phyloP scores from a whole-genome alignment of 1,284 basidiomycete species.

The Rhodotorula sp. region DNA sequence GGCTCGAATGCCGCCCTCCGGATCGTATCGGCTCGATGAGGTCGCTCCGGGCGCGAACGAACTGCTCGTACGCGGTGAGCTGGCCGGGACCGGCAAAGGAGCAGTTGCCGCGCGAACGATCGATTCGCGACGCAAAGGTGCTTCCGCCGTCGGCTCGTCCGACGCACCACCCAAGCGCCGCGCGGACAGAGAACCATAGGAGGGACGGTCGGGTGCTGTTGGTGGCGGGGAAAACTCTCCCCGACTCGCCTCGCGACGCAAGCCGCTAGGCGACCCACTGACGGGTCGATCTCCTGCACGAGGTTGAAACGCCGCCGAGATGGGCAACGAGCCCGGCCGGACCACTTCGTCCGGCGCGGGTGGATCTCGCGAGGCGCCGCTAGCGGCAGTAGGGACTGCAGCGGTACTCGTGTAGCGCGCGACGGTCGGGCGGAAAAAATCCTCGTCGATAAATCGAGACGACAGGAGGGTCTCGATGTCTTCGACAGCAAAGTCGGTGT shows the following conservation, averaged over 20 bases:
- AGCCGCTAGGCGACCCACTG: background rate
- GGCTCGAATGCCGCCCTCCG: background rate
- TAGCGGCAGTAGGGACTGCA: background rate
- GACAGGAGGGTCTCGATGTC: conserved; percentile 45
- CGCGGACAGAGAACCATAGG: conserved; percentile 38
- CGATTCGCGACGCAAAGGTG: background rate
- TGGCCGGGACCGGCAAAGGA: background rate
- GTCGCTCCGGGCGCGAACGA: background rate
- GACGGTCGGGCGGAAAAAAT: conserved; percentile 45
- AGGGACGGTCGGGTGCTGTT: background rate
- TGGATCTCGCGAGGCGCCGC: background rate
- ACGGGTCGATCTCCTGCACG: background rate
- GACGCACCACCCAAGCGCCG: conserved; percentile 25
- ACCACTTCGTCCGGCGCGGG: background rate
- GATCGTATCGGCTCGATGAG: background rate
- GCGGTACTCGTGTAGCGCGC: conserved; percentile 1
- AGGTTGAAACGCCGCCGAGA: background rate
- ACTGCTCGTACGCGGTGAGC: background rate
- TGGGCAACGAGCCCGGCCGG: conserved; percentile 32
- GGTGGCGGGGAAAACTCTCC: background rate
- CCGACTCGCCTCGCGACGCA: background rate
- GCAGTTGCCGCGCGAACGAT: background rate
- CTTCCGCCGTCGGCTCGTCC: background rate
- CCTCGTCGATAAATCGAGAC: conserved; percentile 45
- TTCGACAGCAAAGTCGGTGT: conserved; percentile 43